These are phyloP conservation scores for Anthracocystis panici-leucophaei DNA, from an alignment of 1,284 basidiomycete species.

Conservation along the genomic window DNA sequence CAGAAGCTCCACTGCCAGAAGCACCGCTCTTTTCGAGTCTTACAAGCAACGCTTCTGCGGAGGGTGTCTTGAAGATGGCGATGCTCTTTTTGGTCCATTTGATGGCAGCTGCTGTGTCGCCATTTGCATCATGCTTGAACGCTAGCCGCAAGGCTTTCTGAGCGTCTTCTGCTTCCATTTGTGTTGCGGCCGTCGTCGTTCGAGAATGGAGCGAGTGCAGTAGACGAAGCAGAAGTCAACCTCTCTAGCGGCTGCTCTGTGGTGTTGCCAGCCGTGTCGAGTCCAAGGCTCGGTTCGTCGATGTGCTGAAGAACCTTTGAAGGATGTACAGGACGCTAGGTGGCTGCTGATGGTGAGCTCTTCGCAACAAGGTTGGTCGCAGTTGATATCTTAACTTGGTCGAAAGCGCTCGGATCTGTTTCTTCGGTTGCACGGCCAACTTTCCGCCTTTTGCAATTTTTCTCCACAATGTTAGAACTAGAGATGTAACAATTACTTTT, in stretches of 20 bases:
- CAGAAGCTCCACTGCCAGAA: conserved; percentile 70
- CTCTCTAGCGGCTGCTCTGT: background rate
- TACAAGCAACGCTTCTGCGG: conserved; percentile 79
- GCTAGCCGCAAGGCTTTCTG: conserved; percentile 65
- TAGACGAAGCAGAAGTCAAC: conserved; percentile 12
- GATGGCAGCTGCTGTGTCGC: conserved; percentile 74
- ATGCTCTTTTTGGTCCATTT: conserved; percentile 93
- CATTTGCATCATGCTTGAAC: conserved; percentile 61
- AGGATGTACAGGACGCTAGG: background rate
- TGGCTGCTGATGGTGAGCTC: background rate
- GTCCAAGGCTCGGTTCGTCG: too few species aligned
- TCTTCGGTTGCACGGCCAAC: conserved; percentile 10
- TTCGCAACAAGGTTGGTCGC: background rate
- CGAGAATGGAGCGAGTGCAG: background rate
- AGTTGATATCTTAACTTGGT: background rate
- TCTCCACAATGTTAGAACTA: background rate
- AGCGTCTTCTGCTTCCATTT: conserved; percentile 65
- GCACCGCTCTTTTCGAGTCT: conserved; percentile 72
- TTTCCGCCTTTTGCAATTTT: background rate
- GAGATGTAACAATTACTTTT: background rate
- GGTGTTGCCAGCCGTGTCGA: too few species aligned
- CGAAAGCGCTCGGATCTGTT: conserved; percentile 18
- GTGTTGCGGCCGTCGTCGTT: background rate
- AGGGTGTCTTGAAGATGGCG: conserved; percentile 82
- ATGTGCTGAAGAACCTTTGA: background rate